Evolutionary conservation across 139 green algal genomes (phyloP).

Genomic region (Bryopsis sp.): DNA sequence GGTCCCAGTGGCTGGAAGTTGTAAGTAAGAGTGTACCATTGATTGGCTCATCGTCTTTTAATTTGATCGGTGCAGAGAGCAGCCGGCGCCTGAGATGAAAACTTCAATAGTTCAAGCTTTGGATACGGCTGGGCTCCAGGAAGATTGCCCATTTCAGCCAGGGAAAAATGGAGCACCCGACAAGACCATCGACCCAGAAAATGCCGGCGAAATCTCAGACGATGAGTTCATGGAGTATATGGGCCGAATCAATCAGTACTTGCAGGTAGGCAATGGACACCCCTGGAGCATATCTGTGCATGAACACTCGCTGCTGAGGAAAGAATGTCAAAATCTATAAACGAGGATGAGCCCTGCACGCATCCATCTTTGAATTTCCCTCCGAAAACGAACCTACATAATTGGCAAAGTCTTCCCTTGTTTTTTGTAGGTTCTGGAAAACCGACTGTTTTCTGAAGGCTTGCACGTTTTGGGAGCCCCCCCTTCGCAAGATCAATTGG

Average conservation of each 20-base stretch:
- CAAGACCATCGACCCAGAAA: constrained; percentile 37
- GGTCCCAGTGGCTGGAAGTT: too few relatives aligned
- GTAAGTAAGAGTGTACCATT: too few relatives aligned
- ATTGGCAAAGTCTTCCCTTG: too few relatives aligned
- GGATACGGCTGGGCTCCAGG: constrained; percentile 37
- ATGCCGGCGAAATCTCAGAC: constrained; percentile 27
- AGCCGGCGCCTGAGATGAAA: constrained; percentile 18
- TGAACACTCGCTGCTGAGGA: too few relatives aligned
- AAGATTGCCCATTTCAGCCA: constrained; percentile 58
- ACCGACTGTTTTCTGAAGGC: constrained; percentile 87
- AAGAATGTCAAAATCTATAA: too few relatives aligned
- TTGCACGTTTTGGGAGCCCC: constrained; percentile 81
- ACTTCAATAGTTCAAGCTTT: constrained; percentile 28
- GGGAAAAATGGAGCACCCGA: constrained; percentile 4
- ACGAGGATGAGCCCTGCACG: too few relatives aligned
- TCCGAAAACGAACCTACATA: too few relatives aligned
- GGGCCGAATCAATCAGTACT: constrained; percentile 70
- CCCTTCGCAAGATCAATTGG: constrained; percentile 39
- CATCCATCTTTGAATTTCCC: too few relatives aligned
- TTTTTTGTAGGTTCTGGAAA: constrained; percentile 66
- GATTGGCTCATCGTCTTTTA: too few relatives aligned
- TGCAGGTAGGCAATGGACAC: constrained; percentile 39
- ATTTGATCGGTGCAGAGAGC: background rate
- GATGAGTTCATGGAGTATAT: constrained; percentile 61
- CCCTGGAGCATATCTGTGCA: background rate